Evolutionary conservation across 139 green algal species (phyloP), one percentile per base, ranked within the genome.

Genomic region (Edaphochlamys debaryana): DNA sequence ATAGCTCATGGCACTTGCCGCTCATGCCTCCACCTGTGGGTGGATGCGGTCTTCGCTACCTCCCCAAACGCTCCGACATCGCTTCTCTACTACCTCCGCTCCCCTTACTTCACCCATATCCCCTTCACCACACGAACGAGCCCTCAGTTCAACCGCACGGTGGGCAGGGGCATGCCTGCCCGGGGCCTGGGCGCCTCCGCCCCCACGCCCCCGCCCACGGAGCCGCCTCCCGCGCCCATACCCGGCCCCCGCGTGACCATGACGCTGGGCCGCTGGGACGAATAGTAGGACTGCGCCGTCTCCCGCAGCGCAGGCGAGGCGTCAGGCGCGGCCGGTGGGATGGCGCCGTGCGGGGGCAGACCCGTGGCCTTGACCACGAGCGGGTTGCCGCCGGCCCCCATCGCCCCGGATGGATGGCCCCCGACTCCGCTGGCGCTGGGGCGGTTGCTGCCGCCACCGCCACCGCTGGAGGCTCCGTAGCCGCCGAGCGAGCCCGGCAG

Each of bases 231-330:
- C 8, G 20, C 50, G 8, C 50, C 67, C 20, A 38, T 23, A 3
- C 45, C 64, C 0, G 67, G 79, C 27, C 79, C 68, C 3, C 79
- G 79, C 8, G 56, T 77, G 22, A 85, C 79, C 45, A 85, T 30
- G 34, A 79, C 54, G 66, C 45, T 20, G 8, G 79, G 79, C 56
- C 79, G 79, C 79, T 85, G 79, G n/a, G n/a, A n/a, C n/a, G n/a
- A n/a, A 37, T 79, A 85, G 38, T 66, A 85, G 15, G 79, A n/a
- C 54, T 85, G 79, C 41, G 79, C 79, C 20, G 67, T 85, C 40
- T 77, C 68, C 3, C 66, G 29, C 20, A 84, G 11, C 42, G 4
- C 6, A 3, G 42, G 63, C 6, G 36, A 56, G 8, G 22, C 74
- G 3, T 58, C 40, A 7, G 27, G 29, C 7, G 30, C 74, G 5